Conservation (phyloP, 1,284 basidiomycete species). For the Phlebopus sp. region DNA sequence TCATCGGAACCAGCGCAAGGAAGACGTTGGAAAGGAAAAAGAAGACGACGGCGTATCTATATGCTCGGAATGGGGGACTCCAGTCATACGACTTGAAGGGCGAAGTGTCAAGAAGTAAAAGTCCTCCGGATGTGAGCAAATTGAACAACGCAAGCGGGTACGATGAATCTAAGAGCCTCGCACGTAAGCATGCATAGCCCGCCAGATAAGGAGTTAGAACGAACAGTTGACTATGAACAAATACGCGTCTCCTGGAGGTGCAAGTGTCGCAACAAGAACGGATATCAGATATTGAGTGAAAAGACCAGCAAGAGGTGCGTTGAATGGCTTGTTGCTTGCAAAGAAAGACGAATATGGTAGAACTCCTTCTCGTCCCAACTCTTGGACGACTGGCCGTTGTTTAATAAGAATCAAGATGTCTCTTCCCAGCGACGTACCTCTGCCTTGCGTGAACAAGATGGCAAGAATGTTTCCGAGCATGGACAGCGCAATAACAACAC, state of each 20-base stretch:
- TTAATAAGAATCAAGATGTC: not conserved
- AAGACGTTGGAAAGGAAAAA: conserved; percentile 67
- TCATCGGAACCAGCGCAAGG: conserved; percentile 53
- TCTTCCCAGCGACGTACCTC: conserved; percentile 41
- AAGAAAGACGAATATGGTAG: conserved; percentile 60
- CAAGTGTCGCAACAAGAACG: conserved; percentile 43
- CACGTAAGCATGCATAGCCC: conserved; percentile 3
- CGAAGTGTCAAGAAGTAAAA: conserved; percentile 55
- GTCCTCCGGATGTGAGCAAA: conserved; percentile 54
- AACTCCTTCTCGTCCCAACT: conserved; percentile 64
- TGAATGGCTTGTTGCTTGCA: conserved; percentile 63
- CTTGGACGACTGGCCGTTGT: conserved; percentile 54
- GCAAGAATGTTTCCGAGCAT: conserved; percentile 62
- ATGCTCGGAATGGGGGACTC: conserved; percentile 61
- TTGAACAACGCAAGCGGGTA: conserved; percentile 59
- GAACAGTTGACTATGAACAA: conserved; percentile 62
- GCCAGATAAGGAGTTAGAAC: conserved; percentile 19
- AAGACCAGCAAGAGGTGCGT: conserved; percentile 57
- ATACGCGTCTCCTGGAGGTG: conserved; percentile 67
- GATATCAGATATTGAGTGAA: conserved; percentile 57
- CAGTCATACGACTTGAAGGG: conserved; percentile 46
- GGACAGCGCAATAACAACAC: conserved; percentile 60
- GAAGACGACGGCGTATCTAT: conserved; percentile 43
- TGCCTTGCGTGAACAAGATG: conserved; percentile 59
- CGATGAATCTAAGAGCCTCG: conserved; percentile 41